Conservation (phyloP, 495 filamentous ascomycete genomes). For the Penicillium dipodomyicola region DNA sequence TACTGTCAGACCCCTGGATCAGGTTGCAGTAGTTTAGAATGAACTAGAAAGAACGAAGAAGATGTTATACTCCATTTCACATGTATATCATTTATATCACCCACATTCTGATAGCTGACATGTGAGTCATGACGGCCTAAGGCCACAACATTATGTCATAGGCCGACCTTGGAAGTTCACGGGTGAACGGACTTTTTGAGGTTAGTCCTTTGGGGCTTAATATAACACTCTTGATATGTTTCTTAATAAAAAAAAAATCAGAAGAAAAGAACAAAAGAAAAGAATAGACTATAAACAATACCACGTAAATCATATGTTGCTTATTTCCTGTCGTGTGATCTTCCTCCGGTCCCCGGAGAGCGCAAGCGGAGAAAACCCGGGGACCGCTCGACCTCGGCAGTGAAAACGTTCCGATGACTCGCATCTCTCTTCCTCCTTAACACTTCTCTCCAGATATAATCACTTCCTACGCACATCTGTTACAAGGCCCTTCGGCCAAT, state of each 20-base stretch:
- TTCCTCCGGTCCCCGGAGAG: constrained; percentile 28
- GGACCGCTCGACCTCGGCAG: constrained; percentile 30
- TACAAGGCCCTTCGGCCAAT: constrained; percentile 34
- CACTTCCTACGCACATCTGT: constrained; percentile 3
- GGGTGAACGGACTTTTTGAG: not conserved
- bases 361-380: constrained; percentile 15
- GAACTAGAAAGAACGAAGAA: too few species aligned
- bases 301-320: not conserved
- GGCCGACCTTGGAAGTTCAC: not conserved
- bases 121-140: not conserved
- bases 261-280: not conserved
- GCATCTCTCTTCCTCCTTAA: constrained; percentile 14
- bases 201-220: not conserved
- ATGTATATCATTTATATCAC: too few species aligned
- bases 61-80: too few species aligned
- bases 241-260: too few species aligned
- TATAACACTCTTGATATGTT: too few species aligned
- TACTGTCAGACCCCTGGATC: too few species aligned
- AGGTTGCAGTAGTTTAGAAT: too few species aligned
- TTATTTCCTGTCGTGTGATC: constrained; percentile 9
- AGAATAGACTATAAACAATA: not conserved
- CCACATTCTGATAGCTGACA: too few species aligned
- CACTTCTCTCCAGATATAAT: constrained; percentile 10
- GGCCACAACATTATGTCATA: not conserved
- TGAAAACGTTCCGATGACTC: constrained; percentile 15